Conservation (phyloP, 75 land plant species). For the Sequoiadendron giganteum region DNA sequence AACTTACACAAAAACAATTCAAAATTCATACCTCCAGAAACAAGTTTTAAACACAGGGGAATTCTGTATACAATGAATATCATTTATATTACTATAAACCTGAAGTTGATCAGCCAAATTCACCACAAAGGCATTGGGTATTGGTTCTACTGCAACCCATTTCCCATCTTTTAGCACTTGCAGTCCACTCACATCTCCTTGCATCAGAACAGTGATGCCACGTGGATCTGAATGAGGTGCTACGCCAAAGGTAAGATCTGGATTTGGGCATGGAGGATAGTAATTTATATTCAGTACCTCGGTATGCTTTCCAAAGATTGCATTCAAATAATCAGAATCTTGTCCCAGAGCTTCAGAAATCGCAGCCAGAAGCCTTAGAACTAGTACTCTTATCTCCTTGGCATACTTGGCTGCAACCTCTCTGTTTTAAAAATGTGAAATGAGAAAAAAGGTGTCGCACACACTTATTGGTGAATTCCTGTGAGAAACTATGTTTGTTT, state of each 20-base stretch:
- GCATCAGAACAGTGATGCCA: no score
- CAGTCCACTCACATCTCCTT: no score
- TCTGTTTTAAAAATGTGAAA: no score
- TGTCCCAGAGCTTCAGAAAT: constrained; percentile 60
- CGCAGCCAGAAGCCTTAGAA: constrained; percentile 29
- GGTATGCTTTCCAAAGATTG: constrained; percentile 40
- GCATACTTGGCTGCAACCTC: no score
- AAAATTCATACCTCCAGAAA: no score
- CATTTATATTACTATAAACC: neutral
- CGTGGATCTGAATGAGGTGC: no score
- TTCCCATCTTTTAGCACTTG: no score
- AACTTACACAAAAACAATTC: no score
- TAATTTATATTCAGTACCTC: constrained; percentile 57
- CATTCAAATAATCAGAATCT: constrained; percentile 29
- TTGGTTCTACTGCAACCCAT: neutral
- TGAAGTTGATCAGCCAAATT: neutral
- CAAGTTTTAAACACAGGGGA: no score
- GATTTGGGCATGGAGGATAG: constrained; percentile 78
- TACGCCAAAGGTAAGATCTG: constrained; percentile 43
- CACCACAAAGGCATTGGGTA: neutral
- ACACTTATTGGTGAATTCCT: constrained; percentile 24
- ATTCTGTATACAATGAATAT: no score
- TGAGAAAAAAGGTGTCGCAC: constrained; percentile 10
- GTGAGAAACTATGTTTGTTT: constrained; percentile 5
- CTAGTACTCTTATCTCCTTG: constrained; percentile 12